Percentiles rank a stretch among this genome's conserved stretches.
Evolutionary conservation across 148 eudicot genomes (phyloP).

Genomic region (Nyssa sinensis): DNA sequence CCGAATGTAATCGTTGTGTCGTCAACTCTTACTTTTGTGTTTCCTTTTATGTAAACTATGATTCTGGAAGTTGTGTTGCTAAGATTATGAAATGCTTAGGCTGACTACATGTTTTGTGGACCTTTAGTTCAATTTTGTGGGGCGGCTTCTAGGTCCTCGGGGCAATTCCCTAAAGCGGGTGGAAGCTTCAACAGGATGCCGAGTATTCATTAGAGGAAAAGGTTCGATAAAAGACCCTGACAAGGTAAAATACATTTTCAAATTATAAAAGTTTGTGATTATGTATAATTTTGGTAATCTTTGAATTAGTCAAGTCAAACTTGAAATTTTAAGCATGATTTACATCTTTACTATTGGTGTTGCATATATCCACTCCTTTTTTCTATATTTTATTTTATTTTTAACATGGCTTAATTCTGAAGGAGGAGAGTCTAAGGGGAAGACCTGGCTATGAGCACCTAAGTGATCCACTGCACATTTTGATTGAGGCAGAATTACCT

Average conservation of each 20-base stretch:
- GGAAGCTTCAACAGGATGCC: slow-evolving; percentile 55
- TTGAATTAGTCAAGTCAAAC: neutral
- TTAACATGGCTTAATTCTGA: neutral
- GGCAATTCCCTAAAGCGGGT: slow-evolving; percentile 55
- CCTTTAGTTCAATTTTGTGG: slow-evolving; percentile 52
- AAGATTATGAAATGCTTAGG: neutral
- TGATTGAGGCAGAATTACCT: slow-evolving; percentile 50
- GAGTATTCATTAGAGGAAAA: slow-evolving; percentile 50
- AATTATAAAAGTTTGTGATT: neutral
- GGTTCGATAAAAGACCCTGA: slow-evolving; percentile 54
- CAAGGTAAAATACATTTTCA: slow-evolving; percentile 27
- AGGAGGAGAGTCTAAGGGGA: slow-evolving; percentile 49
- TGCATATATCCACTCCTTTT: neutral
- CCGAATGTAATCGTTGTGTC: slow-evolving; percentile 37
- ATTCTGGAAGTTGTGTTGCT: neutral
- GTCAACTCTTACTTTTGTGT: slow-evolving; percentile 5
- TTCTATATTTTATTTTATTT: no score
- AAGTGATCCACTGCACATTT: slow-evolving; percentile 44
- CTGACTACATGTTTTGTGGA: slow-evolving; percentile 20
- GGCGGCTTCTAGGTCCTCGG: slow-evolving; percentile 54
- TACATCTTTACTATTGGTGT: neutral
- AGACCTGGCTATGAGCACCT: slow-evolving; percentile 56
- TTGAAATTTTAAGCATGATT: neutral
- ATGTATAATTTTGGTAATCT: neutral
- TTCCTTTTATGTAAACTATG: neutral